These are phyloP conservation scores for Athelia sp. DNA, from an alignment of 1,284 basidiomycete species.

Conservation along the genomic window DNA sequence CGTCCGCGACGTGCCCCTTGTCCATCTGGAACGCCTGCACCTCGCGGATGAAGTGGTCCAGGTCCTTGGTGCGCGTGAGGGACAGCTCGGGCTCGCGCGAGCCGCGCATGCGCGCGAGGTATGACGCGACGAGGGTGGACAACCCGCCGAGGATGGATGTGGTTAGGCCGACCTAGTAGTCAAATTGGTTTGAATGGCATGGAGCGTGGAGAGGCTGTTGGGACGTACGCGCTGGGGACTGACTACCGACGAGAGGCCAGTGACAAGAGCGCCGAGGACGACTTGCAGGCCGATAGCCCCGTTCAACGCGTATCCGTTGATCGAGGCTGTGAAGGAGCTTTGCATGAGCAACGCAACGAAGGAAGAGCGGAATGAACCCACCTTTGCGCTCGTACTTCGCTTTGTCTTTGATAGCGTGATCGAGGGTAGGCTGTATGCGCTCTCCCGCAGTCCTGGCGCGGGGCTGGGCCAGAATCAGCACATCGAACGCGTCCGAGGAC, in stretches of 20 bases:
- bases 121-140: slow-evolving; percentile 36
- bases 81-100: slow-evolving; percentile 33
- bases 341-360: too few species aligned
- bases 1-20: slow-evolving; percentile 19
- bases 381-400: background rate
- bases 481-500: too few species aligned
- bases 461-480: background rate
- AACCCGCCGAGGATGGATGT: slow-evolving; percentile 32
- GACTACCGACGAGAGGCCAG: slow-evolving; percentile 34
- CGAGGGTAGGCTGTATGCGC: background rate
- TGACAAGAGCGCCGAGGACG: slow-evolving; percentile 36
- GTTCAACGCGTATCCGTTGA: slow-evolving; percentile 20
- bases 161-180: slow-evolving; percentile 24
- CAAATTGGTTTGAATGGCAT: background rate
- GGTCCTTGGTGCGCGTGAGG: slow-evolving; percentile 20
- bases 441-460: background rate
- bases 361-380: background rate
- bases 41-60: slow-evolving; percentile 34
- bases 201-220: background rate
- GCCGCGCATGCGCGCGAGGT: slow-evolving; percentile 36
- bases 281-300: slow-evolving; percentile 35
- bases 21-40: slow-evolving; percentile 29
- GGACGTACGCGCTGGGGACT: slow-evolving; percentile 1
- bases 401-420: background rate
- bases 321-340: background rate